phyloP scores from a whole-genome alignment of 2,329 filamentous ascomycete genomes.

The Fusarium sp. region DNA sequence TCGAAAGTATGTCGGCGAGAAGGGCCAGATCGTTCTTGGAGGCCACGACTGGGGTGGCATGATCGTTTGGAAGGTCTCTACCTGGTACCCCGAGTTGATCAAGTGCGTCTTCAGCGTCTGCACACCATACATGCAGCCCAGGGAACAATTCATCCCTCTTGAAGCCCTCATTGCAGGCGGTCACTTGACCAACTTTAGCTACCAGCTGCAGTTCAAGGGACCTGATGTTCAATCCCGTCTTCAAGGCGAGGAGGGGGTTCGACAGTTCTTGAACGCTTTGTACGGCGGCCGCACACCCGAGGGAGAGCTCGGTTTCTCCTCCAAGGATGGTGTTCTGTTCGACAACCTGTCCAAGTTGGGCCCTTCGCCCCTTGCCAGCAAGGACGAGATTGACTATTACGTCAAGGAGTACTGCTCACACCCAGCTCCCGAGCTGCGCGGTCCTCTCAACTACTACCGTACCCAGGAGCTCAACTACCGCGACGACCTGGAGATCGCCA shows the following conservation, averaged over 20 bases:
- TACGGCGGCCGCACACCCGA: conserved; percentile 73
- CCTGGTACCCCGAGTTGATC: conserved; percentile 79
- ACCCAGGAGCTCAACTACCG: conserved; percentile 77
- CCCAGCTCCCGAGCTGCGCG: conserved; percentile 69
- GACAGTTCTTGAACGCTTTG: conserved; percentile 75
- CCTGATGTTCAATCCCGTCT: conserved; percentile 71
- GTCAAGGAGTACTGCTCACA: conserved; percentile 74
- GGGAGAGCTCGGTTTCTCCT: conserved; percentile 68
- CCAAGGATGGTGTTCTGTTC: conserved; percentile 70
- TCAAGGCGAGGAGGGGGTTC: conserved; percentile 69
- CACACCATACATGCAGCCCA: conserved; percentile 75
- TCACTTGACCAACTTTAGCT: conserved; percentile 75
- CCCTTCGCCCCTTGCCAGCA: conserved; percentile 68
- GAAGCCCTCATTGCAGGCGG: conserved; percentile 67
- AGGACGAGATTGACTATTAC: conserved; percentile 82
- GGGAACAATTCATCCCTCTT: conserved; percentile 63
- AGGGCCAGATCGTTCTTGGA: conserved; percentile 76
- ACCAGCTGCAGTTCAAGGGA: conserved; percentile 83
- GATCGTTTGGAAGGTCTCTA: conserved; percentile 78
- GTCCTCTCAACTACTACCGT: conserved; percentile 91
- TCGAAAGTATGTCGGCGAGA: conserved; percentile 58
- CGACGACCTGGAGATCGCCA: conserved; percentile 73
- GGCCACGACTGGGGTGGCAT: conserved; percentile 94
- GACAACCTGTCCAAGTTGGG: conserved; percentile 69
- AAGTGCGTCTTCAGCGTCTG: conserved; percentile 82